A percentile compares a stretch with the other conserved stretches of the same genome.
Conservation (phyloP, 257 asterid genomes). For the Lithospermum erythrorhizon region DNA sequence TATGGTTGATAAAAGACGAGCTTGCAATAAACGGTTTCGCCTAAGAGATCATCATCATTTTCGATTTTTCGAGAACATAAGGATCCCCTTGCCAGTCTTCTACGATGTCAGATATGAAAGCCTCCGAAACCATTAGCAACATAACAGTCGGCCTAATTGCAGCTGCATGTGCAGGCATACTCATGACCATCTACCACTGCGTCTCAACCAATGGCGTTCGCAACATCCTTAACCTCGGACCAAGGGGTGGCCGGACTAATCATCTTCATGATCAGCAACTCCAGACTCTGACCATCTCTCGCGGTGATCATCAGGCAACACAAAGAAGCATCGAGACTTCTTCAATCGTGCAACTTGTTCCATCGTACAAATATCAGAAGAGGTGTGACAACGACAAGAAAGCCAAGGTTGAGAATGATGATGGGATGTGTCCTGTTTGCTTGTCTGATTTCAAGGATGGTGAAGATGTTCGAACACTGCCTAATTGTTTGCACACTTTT, state of each 20-base stretch:
- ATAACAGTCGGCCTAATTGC: conserved; percentile 24
- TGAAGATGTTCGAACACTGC: neutral
- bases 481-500: neutral
- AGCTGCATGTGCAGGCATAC: conserved; percentile 24
- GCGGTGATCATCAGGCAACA: neutral
- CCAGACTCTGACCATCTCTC: neutral
- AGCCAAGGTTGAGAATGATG: conserved; percentile 1
- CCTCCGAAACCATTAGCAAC: conserved; percentile 13
- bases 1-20: neutral
- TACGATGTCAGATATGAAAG: conserved; percentile 9
- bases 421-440: conserved; percentile 14
- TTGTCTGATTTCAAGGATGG: neutral
- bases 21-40: too few relatives aligned
- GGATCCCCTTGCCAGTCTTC: too few relatives aligned
- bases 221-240: conserved; percentile 5
- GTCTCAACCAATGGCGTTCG: conserved; percentile 12
- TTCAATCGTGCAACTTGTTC: conserved; percentile 21
- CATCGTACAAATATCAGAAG: conserved; percentile 27
- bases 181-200: conserved; percentile 29
- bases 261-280: neutral
- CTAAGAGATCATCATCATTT: too few relatives aligned
- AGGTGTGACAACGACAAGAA: neutral
- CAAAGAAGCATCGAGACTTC: conserved; percentile 20
- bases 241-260: neutral
- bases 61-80: too few relatives aligned